Percentiles rank a stretch among this genome's conserved stretches.
Conservation (phyloP, 202 grass and related monocot genomes). For the Bolboschoenoplectus hybrid region DNA sequence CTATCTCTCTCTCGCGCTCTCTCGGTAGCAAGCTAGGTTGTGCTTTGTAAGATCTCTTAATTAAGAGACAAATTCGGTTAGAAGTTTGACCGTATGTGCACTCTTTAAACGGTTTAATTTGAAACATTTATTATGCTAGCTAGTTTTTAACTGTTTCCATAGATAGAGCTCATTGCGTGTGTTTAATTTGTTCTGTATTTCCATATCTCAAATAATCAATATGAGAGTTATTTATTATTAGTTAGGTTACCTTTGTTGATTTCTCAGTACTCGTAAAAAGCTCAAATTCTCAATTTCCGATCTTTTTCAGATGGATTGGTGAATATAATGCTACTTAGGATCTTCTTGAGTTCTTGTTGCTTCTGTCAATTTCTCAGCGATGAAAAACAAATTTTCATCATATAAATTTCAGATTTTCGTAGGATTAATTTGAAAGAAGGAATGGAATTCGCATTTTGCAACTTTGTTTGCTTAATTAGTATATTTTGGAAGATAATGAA, state of each 20-base stretch:
- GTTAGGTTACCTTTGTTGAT: background rate
- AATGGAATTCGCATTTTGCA: background rate
- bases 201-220: no score
- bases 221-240: background rate
- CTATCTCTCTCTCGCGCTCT: background rate
- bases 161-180: no score
- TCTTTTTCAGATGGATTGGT: background rate
- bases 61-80: background rate
- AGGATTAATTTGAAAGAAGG: background rate
- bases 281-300: background rate
- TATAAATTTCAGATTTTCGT: background rate
- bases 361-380: background rate
- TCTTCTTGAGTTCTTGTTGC: background rate
- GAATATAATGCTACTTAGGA: background rate
- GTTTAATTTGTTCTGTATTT: no score
- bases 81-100: background rate
- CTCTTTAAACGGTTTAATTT: background rate
- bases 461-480: background rate
- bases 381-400: background rate
- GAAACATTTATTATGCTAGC: background rate
- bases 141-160: background rate
- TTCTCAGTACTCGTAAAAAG: background rate
- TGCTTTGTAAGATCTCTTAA: background rate
- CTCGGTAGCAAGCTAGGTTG: background rate
- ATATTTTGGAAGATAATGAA: background rate